Evolutionary conservation across 768 basidiomycete species (phyloP).

Genomic region (Hericium erinaceus): DNA sequence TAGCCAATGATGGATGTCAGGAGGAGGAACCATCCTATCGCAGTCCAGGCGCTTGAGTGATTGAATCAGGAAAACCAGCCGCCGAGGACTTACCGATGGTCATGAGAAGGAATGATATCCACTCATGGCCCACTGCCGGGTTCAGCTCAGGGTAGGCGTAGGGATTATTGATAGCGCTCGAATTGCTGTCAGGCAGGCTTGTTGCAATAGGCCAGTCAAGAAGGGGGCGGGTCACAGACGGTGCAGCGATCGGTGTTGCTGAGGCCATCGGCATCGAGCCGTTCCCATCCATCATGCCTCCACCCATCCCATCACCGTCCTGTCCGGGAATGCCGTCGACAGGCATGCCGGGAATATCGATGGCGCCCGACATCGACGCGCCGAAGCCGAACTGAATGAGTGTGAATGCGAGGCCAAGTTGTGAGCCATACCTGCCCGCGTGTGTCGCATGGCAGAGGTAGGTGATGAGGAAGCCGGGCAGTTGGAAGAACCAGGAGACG

Average conservation of each 20-base stretch:
- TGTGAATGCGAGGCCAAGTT: slow-evolving; percentile 91
- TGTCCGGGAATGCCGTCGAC: not conserved
- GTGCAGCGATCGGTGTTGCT: not conserved
- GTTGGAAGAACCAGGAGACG: slow-evolving; percentile 95
- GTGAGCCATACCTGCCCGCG: slow-evolving; percentile 87
- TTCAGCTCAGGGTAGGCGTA: slow-evolving; percentile 2
- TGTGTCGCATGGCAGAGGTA: slow-evolving; percentile 89
- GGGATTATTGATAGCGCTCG: not conserved
- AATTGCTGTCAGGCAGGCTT: not conserved
- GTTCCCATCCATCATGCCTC: slow-evolving; percentile 9
- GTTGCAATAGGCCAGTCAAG: not conserved
- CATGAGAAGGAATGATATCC: slow-evolving; percentile 90
- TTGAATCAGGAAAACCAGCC: not conserved
- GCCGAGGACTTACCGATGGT: slow-evolving; percentile 48
- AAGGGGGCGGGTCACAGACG: not conserved
- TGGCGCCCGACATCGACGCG: slow-evolving; percentile 32
- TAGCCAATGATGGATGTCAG: slow-evolving; percentile 76
- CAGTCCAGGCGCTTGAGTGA: not conserved
- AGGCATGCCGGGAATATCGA: not conserved
- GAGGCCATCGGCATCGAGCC: slow-evolving; percentile 4
- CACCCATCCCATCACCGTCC: slow-evolving; percentile 1
- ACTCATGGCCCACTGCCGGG: slow-evolving; percentile 42
- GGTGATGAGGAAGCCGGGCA: slow-evolving; percentile 86
- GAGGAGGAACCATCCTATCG: slow-evolving; percentile 81
- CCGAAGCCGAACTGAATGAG: slow-evolving; percentile 89